phyloP scores from a whole-genome alignment of 176 grass and related monocot species.

The Bolboschoenus planiculmis region DNA sequence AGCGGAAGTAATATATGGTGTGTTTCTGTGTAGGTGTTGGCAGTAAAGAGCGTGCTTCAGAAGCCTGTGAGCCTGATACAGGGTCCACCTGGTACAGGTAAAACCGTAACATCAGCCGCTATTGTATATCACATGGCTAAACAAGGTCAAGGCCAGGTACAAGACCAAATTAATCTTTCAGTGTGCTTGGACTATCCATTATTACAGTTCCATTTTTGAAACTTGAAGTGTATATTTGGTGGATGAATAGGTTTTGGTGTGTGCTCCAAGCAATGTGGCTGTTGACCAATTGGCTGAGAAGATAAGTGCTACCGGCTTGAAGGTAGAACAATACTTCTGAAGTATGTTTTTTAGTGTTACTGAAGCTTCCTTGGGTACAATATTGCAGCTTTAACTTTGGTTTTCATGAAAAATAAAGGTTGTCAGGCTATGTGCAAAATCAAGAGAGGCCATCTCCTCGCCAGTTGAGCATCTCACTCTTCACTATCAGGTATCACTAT shows the following conservation, averaged over 20 bases:
- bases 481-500: slow-evolving; percentile 84
- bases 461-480: slow-evolving; percentile 98
- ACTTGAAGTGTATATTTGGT: not conserved
- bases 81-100: slow-evolving; percentile 95
- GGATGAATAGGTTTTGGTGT: slow-evolving; percentile 79
- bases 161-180: not conserved
- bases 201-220: not conserved
- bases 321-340: slow-evolving; percentile 39
- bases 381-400: not conserved
- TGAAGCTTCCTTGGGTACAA: not conserved
- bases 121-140: slow-evolving; percentile 99
- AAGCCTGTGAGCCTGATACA: slow-evolving; percentile 99
- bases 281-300: slow-evolving; percentile 98
- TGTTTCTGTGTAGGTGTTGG: slow-evolving; percentile 64
- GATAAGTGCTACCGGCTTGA: slow-evolving; percentile 95
- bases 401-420: slow-evolving; percentile 46
- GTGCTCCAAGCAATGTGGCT: slow-evolving; percentile 97
- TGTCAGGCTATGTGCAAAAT: slow-evolving; percentile 96
- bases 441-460: slow-evolving; percentile 95
- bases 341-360: not conserved
- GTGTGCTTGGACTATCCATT: slow-evolving; percentile 22
- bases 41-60: slow-evolving; percentile 99
- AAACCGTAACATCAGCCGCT: slow-evolving; percentile 98
- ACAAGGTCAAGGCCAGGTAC: slow-evolving; percentile 99
- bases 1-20: not conserved